Base-by-base conservation (phyloP, 106 monocot species). In the Platanthera zijinensis region DNA sequence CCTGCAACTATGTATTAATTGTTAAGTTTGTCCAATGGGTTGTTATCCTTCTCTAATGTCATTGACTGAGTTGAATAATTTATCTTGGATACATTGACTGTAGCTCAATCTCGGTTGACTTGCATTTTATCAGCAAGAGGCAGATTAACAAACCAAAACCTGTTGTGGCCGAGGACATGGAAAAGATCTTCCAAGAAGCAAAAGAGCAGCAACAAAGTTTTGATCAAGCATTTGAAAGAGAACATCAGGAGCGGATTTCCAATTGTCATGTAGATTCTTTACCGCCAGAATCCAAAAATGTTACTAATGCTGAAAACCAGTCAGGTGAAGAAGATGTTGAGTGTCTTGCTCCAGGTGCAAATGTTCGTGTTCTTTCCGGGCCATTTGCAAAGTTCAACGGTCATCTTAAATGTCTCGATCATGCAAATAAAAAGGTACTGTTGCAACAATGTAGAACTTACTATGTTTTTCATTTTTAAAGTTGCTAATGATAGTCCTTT, bases 91-190 rank as follows among this genome's bases (percentile, higher is more conserved):
- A 32, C 32, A 32, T 32, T 32, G 32, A 32, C 32, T 1, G 32
- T 32, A 32, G 32, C 32, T 32, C 32, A 32, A 32, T 32, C 32
- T 32, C 32, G 5, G 18, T 59, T 59, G 59, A 59, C 59, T 59
- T 59, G 18, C 70, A 48, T 59, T 77, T 52, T 64, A 71, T 59
- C 72, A 97, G 96, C 22, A 90, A 89, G 52, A 62, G 91, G 71
- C 91, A 89, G 80, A 91, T 97, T 52, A 94, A 89, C 80, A 89
- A 83, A 75, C 93, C 97, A 51, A 94, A 81, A 85, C 97, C 91
- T 54, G 87, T 92, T 51, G 66, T 74, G 64, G 74, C 64, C 46
- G 86, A 88, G 52, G 94, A 99, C 19, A 92, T 99, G 85, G 89
- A 92, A 79, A 84, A 77, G 7, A 85, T 94, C 48, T 84, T 94